phyloP scores from a whole-genome alignment of 2,329 filamentous ascomycete species.

The Scedosporium boydii region DNA sequence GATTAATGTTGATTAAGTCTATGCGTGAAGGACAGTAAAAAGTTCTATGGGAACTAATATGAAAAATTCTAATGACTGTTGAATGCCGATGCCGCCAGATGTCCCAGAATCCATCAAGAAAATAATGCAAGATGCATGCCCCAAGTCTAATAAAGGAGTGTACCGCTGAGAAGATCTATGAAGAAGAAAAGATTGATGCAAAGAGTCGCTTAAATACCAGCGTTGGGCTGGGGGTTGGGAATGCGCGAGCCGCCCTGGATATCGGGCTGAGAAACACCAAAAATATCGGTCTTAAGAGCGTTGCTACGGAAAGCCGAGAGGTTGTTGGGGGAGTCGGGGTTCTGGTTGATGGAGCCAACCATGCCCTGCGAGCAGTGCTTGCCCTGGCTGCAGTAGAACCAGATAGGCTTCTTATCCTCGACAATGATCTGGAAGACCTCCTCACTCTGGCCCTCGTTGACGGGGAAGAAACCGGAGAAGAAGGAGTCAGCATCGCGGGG shows the following conservation, averaged over 20 bases:
- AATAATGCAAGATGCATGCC: too few species aligned
- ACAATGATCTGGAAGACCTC: conserved; percentile 12
- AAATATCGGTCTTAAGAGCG: conserved; percentile 14
- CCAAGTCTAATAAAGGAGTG: too few species aligned
- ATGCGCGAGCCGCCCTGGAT: conserved; percentile 26
- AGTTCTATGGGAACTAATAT: too few species aligned
- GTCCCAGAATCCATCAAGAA: too few species aligned
- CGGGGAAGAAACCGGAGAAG: conserved; percentile 34
- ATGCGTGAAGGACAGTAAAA: too few species aligned
- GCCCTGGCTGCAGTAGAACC: conserved; percentile 50
- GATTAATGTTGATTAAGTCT: too few species aligned
- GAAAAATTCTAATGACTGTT: too few species aligned
- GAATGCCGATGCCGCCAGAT: too few species aligned
- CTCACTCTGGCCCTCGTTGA: conserved; percentile 11
- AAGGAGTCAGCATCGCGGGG: conserved; percentile 30
- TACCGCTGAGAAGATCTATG: neutral
- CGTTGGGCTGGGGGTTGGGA: conserved; percentile 30
- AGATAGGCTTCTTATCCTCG: conserved; percentile 42
- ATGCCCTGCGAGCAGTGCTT: conserved; percentile 40
- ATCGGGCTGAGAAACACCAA: conserved; percentile 20
- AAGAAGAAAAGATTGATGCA: neutral
- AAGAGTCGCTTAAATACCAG: conserved; percentile 20
- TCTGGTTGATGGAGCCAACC: conserved; percentile 40
- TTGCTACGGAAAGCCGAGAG: conserved; percentile 25
- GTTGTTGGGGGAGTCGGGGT: conserved; percentile 27